Evolutionary conservation across 768 basidiomycete genomes (phyloP).

Genomic region (Trametes cingulata): DNA sequence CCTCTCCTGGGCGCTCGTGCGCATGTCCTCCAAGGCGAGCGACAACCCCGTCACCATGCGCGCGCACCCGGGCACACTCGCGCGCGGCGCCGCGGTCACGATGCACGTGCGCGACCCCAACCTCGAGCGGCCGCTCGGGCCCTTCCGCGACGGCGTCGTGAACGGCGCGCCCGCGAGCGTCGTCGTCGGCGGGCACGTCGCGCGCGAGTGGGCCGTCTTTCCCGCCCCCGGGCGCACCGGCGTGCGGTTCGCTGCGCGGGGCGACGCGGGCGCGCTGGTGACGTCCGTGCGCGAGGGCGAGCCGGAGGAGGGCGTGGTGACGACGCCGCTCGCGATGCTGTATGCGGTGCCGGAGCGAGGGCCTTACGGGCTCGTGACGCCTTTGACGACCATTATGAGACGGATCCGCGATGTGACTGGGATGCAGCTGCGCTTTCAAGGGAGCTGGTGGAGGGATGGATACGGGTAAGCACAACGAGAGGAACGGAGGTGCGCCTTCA

Average conservation of each 20-base stretch:
- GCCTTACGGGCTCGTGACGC: conserved; percentile 22
- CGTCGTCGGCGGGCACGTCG: conserved; percentile 13
- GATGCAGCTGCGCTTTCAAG: conserved; percentile 18
- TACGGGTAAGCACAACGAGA: not conserved
- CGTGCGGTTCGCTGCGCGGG: conserved; percentile 15
- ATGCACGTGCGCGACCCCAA: conserved; percentile 22
- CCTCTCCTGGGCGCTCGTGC: conserved; percentile 22
- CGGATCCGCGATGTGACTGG: conserved; percentile 22
- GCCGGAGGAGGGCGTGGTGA: not conserved
- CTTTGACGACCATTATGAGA: conserved; percentile 19
- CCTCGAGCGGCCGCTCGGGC: conserved; percentile 21
- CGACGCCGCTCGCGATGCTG: conserved; percentile 14
- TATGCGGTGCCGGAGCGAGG: conserved; percentile 20
- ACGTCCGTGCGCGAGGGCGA: conserved; percentile 3
- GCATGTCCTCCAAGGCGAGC: conserved; percentile 12
- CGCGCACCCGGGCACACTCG: conserved; percentile 15
- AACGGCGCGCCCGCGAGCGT: conserved; percentile 22
- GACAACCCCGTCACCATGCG: conserved; percentile 17
- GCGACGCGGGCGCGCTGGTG: conserved; percentile 19
- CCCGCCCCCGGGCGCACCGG: conserved; percentile 2
- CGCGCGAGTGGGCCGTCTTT: conserved; percentile 23
- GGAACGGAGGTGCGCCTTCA: not conserved
- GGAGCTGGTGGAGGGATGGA: conserved; percentile 8
- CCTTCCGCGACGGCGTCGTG: conserved; percentile 20
- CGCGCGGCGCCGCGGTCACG: conserved; percentile 16